Evolutionary conservation across 306 rosid species (phyloP), one percentile per base, ranked within the genome.

Genomic region (Trifolium subterraneum): DNA sequence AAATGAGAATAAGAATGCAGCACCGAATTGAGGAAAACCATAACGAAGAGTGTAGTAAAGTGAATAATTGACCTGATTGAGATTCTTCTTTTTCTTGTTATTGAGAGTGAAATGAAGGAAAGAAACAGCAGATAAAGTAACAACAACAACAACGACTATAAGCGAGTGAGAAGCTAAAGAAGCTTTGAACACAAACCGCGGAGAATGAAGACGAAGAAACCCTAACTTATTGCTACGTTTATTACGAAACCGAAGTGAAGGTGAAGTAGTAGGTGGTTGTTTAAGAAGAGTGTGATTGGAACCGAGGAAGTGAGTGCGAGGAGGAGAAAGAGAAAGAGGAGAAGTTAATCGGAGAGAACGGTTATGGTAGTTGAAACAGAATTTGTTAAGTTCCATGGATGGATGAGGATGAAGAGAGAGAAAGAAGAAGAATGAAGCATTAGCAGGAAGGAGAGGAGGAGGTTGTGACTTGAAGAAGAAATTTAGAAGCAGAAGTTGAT

Each of bases 91-190:
- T 52, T 78, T 72, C 71, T 62, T 84, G 56, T 64, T 84, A 61
- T 44, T 78, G 74, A 55, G 83, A 65, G 79, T 82, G 81, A 81
- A 86, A 81, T 82, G 87, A 35, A 88, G 64, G 8, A 81, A 64
- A 3, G 96, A 91, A 68, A 86, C 86, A 3, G 92, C 96, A 38
- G 99, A 88, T 64, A 93, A 51, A 51, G 96, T 89, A 16, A 90
- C 86, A 1, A 82, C 78, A 47, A 90, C 81, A 71, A 90, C 83
- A 16, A 86, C 74, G 73, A 88, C 78, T 66, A 91, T 31, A 48
- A 84, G 1, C 14, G 90, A 64, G 68, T 83, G 88, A 18, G 97
- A 80, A 18, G 36, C 78, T 23, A 92, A 69, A 16, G 96, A 80
- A 18, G 97, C 88, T 19, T 79, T 82, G 80, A 92, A 71, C 29